These are phyloP conservation scores for Talaromyces amestolkiae DNA, from an alignment of 2,329 filamentous ascomycete species.

Conservation along the genomic window DNA sequence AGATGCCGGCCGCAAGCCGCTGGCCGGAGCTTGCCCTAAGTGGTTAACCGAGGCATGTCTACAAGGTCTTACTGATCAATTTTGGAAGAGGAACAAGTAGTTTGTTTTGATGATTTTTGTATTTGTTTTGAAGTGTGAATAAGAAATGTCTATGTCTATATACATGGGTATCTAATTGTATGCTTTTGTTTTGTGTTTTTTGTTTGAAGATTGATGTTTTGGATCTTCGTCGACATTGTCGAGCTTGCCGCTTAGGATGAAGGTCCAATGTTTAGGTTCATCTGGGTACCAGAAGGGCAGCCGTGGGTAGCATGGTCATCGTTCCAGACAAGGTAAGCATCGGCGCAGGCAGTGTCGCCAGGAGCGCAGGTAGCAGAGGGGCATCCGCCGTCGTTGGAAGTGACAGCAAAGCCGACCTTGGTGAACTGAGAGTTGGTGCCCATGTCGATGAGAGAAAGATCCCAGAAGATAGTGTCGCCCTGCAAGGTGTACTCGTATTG, in stretches of 20 bases:
- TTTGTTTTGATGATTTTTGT: background rate
- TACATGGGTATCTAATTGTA: constrained; percentile 5
- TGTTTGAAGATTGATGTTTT: background rate
- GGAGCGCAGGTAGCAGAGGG: constrained; percentile 37
- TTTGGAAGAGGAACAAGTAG: background rate
- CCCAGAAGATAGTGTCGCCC: constrained; percentile 38
- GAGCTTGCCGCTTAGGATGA: background rate
- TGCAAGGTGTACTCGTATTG: constrained; percentile 43
- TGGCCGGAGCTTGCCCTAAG: background rate
- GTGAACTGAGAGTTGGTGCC: constrained; percentile 32
- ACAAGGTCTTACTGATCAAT: background rate
- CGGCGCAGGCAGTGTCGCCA: constrained; percentile 36
- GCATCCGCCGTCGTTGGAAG: constrained; percentile 32
- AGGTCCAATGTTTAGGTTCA: constrained; percentile 35
- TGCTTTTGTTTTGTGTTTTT: background rate
- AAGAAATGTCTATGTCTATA: background rate
- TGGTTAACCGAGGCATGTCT: constrained; percentile 5
- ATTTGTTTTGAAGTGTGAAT: background rate
- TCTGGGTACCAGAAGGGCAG: constrained; percentile 37
- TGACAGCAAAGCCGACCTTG: constrained; percentile 36
- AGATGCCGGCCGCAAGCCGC: background rate
- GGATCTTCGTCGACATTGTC: background rate
- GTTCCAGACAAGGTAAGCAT: constrained; percentile 41
- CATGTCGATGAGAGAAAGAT: constrained; percentile 41
- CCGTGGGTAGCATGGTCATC: constrained; percentile 45